A percentile compares a stretch with the other conserved stretches of the same genome.
Conservation (phyloP, 768 basidiomycete species). For the Cystofilobasidium capitatum region DNA sequence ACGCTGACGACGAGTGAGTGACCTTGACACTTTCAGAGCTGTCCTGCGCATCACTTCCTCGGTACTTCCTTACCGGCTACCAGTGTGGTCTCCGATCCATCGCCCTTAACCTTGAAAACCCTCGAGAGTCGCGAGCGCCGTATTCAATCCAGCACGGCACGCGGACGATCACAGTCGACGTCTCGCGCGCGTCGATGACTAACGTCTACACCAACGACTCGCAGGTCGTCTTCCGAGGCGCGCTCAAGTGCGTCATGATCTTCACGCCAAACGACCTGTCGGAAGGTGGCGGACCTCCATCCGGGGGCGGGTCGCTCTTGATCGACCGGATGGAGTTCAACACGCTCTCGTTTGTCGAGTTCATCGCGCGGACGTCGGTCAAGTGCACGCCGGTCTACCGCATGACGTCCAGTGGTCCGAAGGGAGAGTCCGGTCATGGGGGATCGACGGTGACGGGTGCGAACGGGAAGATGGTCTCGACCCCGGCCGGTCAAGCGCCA, state of each 20-base stretch:
- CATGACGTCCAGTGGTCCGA: background rate
- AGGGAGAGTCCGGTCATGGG: background rate
- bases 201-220: constrained; percentile 21
- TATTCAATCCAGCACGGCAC: background rate
- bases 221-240: constrained; percentile 20
- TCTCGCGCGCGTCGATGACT: constrained; percentile 22
- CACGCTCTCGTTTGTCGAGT: constrained; percentile 15
- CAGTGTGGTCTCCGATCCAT: constrained; percentile 18
- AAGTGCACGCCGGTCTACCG: background rate
- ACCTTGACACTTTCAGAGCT: too few species aligned
- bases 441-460: background rate
- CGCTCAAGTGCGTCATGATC: constrained; percentile 20
- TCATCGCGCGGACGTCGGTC: constrained; percentile 10
- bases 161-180: constrained; percentile 22
- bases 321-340: constrained; percentile 20
- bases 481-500: constrained; percentile 16
- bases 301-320: constrained; percentile 3
- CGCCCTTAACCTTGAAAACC: constrained; percentile 26
- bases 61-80: constrained; percentile 25
- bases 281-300: background rate
- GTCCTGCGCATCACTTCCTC: constrained; percentile 14
- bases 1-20: too few species aligned
- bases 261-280: background rate
- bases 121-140: constrained; percentile 16
- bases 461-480: background rate